Conservation (phyloP, 768 basidiomycete genomes). For the Pisolithus sp. region DNA sequence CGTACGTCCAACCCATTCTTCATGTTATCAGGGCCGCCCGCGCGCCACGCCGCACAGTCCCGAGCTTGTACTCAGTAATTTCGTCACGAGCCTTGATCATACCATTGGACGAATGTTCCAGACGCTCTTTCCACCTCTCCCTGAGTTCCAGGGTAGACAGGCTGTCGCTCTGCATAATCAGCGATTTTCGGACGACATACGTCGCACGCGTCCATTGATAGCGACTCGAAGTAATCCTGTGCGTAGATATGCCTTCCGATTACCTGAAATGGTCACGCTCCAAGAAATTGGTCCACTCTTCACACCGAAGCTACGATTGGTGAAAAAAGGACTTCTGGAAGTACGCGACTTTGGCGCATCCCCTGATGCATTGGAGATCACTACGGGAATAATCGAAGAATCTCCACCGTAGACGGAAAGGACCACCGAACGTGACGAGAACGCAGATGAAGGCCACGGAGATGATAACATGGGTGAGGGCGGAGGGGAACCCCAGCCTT, state of each 20-base stretch:
- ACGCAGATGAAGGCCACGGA: no score
- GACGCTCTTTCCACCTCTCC: slow-evolving; percentile 89
- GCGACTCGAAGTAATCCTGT: slow-evolving; percentile 4
- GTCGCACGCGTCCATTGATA: slow-evolving; percentile 33
- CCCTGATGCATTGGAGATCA: slow-evolving; percentile 51
- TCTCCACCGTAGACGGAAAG: not conserved
- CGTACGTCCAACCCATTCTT: not conserved
- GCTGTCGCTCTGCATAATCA: slow-evolving; percentile 97
- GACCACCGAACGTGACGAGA: not conserved
- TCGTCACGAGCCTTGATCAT: slow-evolving; percentile 90
- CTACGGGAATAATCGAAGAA: slow-evolving; percentile 33
- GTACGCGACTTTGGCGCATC: slow-evolving; percentile 64
- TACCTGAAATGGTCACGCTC: slow-evolving; percentile 81
- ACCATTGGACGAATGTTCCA: slow-evolving; percentile 94
- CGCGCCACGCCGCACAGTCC: slow-evolving; percentile 89
- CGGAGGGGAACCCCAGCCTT: slow-evolving; percentile 8
- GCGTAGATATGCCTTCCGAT: slow-evolving; percentile 83
- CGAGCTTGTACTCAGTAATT: slow-evolving; percentile 91
- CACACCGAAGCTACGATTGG: slow-evolving; percentile 85
- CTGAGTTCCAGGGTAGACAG: slow-evolving; percentile 93
- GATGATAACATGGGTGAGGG: slow-evolving; percentile 24
- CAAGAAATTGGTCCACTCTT: slow-evolving; percentile 99
- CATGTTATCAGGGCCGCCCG: slow-evolving; percentile 69
- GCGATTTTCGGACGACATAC: slow-evolving; percentile 92
- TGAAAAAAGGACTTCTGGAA: slow-evolving; percentile 83